Base-by-base conservation (phyloP, 2,329 filamentous ascomycete genomes). In the Alternaria sp. region DNA sequence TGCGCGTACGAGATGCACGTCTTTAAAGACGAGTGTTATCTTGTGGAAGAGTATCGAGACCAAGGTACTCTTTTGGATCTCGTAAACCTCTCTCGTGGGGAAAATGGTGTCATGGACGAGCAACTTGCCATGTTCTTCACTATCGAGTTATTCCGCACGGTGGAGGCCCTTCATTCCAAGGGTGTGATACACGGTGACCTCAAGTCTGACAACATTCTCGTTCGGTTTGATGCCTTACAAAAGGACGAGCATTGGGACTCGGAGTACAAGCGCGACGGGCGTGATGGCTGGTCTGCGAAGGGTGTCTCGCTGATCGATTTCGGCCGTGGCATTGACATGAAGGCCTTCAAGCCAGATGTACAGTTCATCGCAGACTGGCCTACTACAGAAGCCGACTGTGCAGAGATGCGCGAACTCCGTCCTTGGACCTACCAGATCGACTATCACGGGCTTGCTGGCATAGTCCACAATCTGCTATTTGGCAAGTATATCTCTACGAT, bases 351-450 rank as follows among this genome's bases (percentile, higher is more conserved):
- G 3, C 85, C 89, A 0, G 86, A 90, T 43, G 92, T 94, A 11
- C 89, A 90, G 67, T 99, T 99, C 83, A 88, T 98, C 61, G 95
- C 94, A 0, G 95, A 99, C 81, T 99, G 95, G 95, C 92, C 95
- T 79, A 93, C 92, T 0, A 88, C 87, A 16, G 86, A 91, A 25
- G 90, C 93, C 54, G 95, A 99, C 80, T 99, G 95, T 79, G 90
- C 92, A 18, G 95, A 99, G 83, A 97, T 98, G 87, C 90, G 94
- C 48, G 94, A 99, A 81, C 87, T 93, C 58, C 87, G 94, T 1
- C 93, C 94, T 0, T 99, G 95, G 95, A 98, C 94, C 1, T 97
- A 93, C 83, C 95, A 99, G 78, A 92, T 97, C 68, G 95, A 99
- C 81, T 96, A 98, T 72, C 92, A 97, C 78, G 95, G 95, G 12